A percentile compares a stretch with the other conserved stretches of the same genome.
Evolutionary conservation across 805 yeast genomes (phyloP).

Genomic region (Kluyveromyces dobzhanskii): DNA sequence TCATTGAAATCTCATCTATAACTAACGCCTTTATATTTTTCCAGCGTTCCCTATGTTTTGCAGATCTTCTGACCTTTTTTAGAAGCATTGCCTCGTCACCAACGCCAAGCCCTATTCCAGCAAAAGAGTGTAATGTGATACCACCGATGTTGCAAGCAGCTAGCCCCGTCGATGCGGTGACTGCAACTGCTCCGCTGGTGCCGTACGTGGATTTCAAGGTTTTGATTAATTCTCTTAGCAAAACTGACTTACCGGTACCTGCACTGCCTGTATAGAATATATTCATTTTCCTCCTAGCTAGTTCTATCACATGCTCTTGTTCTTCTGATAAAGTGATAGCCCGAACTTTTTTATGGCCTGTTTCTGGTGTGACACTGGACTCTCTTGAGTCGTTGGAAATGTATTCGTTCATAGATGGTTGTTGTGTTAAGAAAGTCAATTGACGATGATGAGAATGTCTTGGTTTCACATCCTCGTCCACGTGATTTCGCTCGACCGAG

Average conservation of each 20-base stretch:
- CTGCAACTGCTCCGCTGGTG: constrained; percentile 45
- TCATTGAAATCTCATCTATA: constrained; percentile 76
- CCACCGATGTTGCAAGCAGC: constrained; percentile 84
- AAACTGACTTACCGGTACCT: constrained; percentile 94
- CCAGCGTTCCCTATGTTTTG: constrained; percentile 49
- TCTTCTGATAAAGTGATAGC: constrained; percentile 41
- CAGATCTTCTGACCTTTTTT: constrained; percentile 45
- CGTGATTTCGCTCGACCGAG: no score
- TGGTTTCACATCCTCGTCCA: not conserved
- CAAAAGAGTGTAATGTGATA: constrained; percentile 63
- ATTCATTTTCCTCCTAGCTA: constrained; percentile 57
- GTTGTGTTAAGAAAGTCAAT: constrained; percentile 4
- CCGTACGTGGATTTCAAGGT: constrained; percentile 39
- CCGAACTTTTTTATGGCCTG: constrained; percentile 6
- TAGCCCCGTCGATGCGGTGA: constrained; percentile 78
- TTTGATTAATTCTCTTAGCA: constrained; percentile 58
- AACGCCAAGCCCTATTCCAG: constrained; percentile 69
- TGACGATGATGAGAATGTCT: constrained; percentile 1
- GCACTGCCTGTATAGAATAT: constrained; percentile 96
- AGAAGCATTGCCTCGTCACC: constrained; percentile 41
- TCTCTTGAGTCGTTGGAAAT: constrained; percentile 1
- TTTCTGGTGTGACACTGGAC: constrained; percentile 2
- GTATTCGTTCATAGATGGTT: constrained; percentile 3
- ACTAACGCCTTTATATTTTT: constrained; percentile 46
- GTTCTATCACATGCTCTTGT: constrained; percentile 55